phyloP scores from a whole-genome alignment of 176 grass and related monocot genomes.

The Ananas comosus region DNA sequence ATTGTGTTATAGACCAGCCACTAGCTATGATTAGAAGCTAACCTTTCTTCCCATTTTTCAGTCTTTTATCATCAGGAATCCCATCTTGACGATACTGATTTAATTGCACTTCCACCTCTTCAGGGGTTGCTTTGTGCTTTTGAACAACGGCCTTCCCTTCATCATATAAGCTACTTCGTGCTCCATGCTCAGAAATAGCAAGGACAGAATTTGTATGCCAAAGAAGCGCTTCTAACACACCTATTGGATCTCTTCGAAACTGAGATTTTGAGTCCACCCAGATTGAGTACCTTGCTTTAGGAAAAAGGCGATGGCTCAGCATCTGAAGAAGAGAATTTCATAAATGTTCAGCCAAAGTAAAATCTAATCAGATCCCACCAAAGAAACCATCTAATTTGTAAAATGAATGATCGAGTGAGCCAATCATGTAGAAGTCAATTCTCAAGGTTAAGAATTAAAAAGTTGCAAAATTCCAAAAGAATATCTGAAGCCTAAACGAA shows the following conservation, averaged over 20 bases:
- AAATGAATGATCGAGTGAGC: neutral
- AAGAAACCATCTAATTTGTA: neutral
- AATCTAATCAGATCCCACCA: neutral
- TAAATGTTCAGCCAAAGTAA: neutral
- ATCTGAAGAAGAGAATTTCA: conserved; percentile 36
- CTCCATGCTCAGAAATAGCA: conserved; percentile 92
- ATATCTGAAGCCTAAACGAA: neutral
- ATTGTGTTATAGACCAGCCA: too few species aligned
- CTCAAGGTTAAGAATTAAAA: neutral
- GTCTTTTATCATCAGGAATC: conserved; percentile 69
- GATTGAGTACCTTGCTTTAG: conserved; percentile 69
- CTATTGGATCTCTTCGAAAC: conserved; percentile 73
- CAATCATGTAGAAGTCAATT: neutral
- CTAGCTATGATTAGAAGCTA: conserved; percentile 12
- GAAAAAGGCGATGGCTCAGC: conserved; percentile 87
- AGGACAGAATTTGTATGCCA: conserved; percentile 83
- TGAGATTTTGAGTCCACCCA: conserved; percentile 99
- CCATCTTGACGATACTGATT: conserved; percentile 62
- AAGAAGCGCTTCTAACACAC: conserved; percentile 65
- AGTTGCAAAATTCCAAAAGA: neutral
- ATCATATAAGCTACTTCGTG: conserved; percentile 76
- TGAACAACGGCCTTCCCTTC: conserved; percentile 80
- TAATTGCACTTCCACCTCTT: conserved; percentile 84
- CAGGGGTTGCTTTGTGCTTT: conserved; percentile 85
- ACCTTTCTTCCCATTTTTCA: conserved; percentile 86